Percentiles rank a stretch among this genome's conserved stretches.
Evolutionary conservation across 345 rosid genomes (phyloP).

Genomic region (Populus pruinosa): DNA sequence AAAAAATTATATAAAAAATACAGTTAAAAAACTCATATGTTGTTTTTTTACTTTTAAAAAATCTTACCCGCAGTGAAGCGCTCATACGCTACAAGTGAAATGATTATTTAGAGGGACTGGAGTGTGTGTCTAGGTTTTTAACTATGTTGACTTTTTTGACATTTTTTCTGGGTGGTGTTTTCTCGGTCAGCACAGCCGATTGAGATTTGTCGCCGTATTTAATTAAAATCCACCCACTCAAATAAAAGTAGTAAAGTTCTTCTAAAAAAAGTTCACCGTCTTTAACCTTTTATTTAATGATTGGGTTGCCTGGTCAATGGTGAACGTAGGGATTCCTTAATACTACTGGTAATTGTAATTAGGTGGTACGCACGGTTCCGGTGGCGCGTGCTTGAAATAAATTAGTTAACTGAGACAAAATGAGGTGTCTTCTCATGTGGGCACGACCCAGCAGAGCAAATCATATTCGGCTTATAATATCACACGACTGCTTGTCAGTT

Average conservation of each 20-base stretch:
- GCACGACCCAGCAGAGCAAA: background rate
- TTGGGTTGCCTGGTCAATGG: background rate
- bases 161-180: background rate
- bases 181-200: background rate
- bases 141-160: background rate
- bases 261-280: background rate
- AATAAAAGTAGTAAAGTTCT: background rate
- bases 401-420: slow-evolving; percentile 4
- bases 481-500: slow-evolving; percentile 12
- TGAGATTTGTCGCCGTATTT: background rate
- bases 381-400: slow-evolving; percentile 12
- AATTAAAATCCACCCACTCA: background rate
- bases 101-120: background rate
- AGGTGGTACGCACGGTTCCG: background rate
- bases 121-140: background rate
- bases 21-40: too few species aligned
- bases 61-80: too few species aligned
- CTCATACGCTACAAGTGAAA: background rate
- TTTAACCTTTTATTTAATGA: background rate
- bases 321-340: background rate
- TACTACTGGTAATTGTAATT: background rate
- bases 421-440: slow-evolving; percentile 5
- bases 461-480: background rate
- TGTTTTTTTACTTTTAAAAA: too few species aligned
- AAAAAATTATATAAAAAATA: too few species aligned